These are phyloP conservation scores for Sutorius australiensis DNA, from an alignment of 768 basidiomycete genomes.

Conservation along the genomic window DNA sequence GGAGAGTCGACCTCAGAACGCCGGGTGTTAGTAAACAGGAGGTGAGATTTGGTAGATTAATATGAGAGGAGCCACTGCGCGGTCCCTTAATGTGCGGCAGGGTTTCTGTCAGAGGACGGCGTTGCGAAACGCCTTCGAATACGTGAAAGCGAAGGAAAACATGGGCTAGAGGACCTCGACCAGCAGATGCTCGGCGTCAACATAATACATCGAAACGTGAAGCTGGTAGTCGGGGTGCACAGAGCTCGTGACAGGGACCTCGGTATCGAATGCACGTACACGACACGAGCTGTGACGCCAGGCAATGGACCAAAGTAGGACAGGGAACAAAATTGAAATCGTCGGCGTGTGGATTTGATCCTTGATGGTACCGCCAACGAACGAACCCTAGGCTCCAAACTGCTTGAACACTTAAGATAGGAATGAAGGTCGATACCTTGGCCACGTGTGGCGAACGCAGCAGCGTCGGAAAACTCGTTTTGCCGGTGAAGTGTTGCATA, in stretches of 20 bases:
- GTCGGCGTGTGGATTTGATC: not conserved
- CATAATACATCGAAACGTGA: not conserved
- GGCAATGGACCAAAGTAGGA: not conserved
- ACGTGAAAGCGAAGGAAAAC: not conserved
- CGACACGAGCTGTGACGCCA: not conserved
- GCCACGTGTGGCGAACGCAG: not conserved
- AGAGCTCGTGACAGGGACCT: conserved; percentile 1
- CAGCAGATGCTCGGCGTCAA: not conserved
- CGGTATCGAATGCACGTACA: not conserved
- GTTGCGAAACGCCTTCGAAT: not conserved
- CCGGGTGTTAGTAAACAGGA: not conserved
- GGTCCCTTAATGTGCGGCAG: not conserved
- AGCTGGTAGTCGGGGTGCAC: not conserved
- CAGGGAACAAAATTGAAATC: not conserved
- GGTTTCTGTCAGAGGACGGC: not conserved
- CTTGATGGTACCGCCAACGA: not conserved
- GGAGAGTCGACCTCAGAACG: not conserved
- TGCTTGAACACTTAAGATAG: not conserved
- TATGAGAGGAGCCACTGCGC: not conserved
- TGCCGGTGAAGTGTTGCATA: not conserved
- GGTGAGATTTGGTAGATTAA: not conserved
- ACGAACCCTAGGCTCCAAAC: not conserved
- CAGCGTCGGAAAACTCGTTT: not conserved
- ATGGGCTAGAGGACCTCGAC: not conserved
- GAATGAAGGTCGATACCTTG: not conserved